These are phyloP conservation scores for Linnemannia exigua DNA, from an alignment of 192 early-diverging fungal genomes.

Conservation along the genomic window DNA sequence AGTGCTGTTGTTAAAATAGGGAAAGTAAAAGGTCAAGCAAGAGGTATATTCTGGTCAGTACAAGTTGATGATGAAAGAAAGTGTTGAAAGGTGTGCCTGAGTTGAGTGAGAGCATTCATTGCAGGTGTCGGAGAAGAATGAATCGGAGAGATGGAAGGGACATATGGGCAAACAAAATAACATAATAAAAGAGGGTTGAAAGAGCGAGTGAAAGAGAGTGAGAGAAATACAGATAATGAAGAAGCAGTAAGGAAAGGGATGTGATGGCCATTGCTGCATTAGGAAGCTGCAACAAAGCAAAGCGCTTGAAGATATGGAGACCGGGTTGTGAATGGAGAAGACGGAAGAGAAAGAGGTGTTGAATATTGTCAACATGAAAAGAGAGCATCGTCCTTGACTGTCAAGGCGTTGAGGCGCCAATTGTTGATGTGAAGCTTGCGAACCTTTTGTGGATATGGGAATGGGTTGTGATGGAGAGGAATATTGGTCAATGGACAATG, in stretches of 20 bases:
- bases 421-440: background rate
- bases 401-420: background rate
- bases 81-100: background rate
- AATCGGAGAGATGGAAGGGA: background rate
- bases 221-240: background rate
- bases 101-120: slow-evolving; percentile 7
- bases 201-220: background rate
- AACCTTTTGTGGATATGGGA: slow-evolving; percentile 4
- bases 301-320: no score
- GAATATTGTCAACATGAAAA: background rate
- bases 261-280: background rate
- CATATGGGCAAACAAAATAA: background rate
- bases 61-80: background rate
- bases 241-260: background rate
- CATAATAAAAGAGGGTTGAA: background rate
- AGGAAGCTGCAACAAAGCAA: no score
- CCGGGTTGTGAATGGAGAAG: no score
- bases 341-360: background rate
- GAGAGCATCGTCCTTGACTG: background rate
- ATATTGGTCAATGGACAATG: background rate
- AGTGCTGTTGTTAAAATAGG: background rate
- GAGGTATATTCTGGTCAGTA: slow-evolving; percentile 8
- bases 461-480: background rate
- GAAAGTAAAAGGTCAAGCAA: background rate
- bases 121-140: slow-evolving; percentile 1